Percentiles rank a stretch among this genome's conserved stretches.
These are phyloP conservation scores for Excoecaria agallocha DNA, from an alignment of 345 rosid species.

Conservation along the genomic window DNA sequence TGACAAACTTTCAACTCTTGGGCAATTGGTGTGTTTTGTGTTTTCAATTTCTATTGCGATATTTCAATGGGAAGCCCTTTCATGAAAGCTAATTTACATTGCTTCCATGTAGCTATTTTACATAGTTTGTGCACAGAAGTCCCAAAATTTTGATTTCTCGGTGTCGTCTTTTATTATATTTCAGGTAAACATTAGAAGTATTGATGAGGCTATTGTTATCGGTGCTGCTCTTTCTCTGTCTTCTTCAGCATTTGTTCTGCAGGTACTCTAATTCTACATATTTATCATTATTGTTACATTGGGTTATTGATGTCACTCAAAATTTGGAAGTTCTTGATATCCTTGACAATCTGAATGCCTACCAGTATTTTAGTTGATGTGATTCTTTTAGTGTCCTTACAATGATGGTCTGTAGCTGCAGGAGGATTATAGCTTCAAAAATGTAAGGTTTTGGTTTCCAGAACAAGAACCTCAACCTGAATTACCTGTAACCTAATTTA, in stretches of 20 bases:
- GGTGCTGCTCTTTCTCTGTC: slow-evolving; percentile 98
- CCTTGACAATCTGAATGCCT: neutral
- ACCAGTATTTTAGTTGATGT: neutral
- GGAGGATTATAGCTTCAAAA: too few species aligned
- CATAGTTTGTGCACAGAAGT: neutral
- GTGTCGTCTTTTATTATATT: slow-evolving; percentile 11
- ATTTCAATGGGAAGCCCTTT: slow-evolving; percentile 7
- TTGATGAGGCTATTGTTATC: slow-evolving; percentile 94
- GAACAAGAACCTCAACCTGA: neutral
- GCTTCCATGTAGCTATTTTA: neutral
- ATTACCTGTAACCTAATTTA: neutral
- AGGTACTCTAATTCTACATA: slow-evolving; percentile 48
- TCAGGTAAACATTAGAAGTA: slow-evolving; percentile 92
- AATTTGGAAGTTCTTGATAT: neutral
- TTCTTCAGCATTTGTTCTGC: slow-evolving; percentile 95
- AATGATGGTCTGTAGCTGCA: too few species aligned
- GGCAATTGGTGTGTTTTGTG: neutral
- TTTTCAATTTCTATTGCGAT: slow-evolving; percentile 1
- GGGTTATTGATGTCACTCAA: neutral
- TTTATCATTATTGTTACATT: neutral
- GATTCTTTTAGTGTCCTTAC: neutral
- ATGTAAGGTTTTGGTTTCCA: slow-evolving; percentile 4
- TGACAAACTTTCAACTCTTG: neutral
- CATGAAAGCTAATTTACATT: neutral
- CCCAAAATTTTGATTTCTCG: neutral